Percentiles rank a stretch among this genome's conserved stretches.
These are phyloP conservation scores for Mycotypha africana DNA, from an alignment of 371 early-diverging fungal species.

Conservation along the genomic window DNA sequence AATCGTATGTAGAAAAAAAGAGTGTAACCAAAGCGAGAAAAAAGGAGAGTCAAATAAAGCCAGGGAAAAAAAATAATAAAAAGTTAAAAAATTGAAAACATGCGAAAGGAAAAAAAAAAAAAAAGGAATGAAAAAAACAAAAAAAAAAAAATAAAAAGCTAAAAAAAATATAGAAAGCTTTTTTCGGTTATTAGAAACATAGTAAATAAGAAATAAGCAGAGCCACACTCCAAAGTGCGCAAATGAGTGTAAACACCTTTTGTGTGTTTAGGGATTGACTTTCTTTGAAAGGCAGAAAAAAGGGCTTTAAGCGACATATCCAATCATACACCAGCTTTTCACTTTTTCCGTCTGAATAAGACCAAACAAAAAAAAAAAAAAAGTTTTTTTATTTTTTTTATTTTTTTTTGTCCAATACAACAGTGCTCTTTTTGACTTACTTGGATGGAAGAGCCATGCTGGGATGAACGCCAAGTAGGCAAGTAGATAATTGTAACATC, in stretches of 20 bases:
- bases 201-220: slow-evolving; percentile 15
- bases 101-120: slow-evolving; percentile 6
- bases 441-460: no score
- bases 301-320: slow-evolving; percentile 3
- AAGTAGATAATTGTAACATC: no score
- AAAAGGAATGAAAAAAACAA: slow-evolving; percentile 3
- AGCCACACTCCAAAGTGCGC: no score
- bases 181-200: slow-evolving; percentile 25
- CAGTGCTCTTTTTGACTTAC: no score
- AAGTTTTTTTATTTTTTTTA: not conserved
- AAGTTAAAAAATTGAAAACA: slow-evolving; percentile 4
- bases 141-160: slow-evolving; percentile 1
- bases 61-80: not conserved
- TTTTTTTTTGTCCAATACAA: no score
- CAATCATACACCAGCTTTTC: no score
- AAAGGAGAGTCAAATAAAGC: slow-evolving; percentile 1
- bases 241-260: not conserved
- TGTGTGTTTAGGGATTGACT: slow-evolving; percentile 14
- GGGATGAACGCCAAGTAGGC: no score
- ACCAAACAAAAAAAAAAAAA: not conserved
- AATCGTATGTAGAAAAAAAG: slow-evolving; percentile 14
- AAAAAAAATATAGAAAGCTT: slow-evolving; percentile 11
- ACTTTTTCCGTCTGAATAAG: no score
- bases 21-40: no score
- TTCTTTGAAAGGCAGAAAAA: slow-evolving; percentile 26